Percentiles rank a stretch among this genome's conserved stretches.
Evolutionary conservation across 2,329 filamentous ascomycete species (phyloP).

Genomic region (Pseudocercospora pini-densiflorae): DNA sequence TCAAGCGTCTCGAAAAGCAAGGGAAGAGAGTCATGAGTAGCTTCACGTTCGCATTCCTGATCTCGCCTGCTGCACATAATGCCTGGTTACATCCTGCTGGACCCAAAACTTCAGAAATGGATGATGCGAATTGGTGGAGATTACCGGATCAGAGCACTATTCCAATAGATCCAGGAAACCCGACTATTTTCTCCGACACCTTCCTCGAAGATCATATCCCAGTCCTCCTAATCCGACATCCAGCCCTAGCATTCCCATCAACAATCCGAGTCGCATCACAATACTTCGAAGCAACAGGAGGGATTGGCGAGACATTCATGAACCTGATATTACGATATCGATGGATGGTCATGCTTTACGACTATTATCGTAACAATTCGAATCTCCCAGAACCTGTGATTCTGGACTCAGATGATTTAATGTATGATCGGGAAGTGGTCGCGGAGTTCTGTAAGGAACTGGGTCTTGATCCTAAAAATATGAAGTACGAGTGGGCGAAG

Average conservation of each 20-base stretch:
- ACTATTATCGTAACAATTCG: background rate
- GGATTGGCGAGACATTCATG: background rate
- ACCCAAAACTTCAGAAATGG: too few relatives aligned
- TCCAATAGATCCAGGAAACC: background rate
- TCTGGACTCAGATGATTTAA: slow-evolving; percentile 1
- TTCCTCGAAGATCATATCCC: background rate
- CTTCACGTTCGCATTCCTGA: background rate
- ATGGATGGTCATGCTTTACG: background rate
- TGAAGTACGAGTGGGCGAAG: slow-evolving; percentile 3
- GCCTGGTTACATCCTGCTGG: background rate
- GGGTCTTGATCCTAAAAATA: background rate
- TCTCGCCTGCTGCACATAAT: background rate
- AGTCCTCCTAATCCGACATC: slow-evolving; percentile 2
- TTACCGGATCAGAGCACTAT: background rate
- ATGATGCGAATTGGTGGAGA: background rate
- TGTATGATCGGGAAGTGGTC: background rate
- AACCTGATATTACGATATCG: slow-evolving; percentile 1
- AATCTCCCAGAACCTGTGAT: background rate
- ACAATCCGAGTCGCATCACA: slow-evolving; percentile 1
- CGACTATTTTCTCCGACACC: background rate
- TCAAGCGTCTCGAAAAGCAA: background rate
- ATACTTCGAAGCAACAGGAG: background rate
- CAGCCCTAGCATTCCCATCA: background rate
- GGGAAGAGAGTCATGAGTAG: background rate
- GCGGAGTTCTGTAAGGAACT: background rate